Percentiles rank a stretch among this genome's conserved stretches.
Evolutionary conservation across 345 rosid genomes (phyloP).

Genomic region (Citrus sinensis): DVS_A1.0 CM039164.1:25575501-25576000

Average conservation of each 20-base stretch:
- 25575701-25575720: slow-evolving; percentile 94
- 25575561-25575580: not conserved
- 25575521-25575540: not conserved
- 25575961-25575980: slow-evolving; percentile 85
- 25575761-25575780: slow-evolving; percentile 61
- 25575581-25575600: not conserved
- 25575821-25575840: slow-evolving; percentile 7
- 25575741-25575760: slow-evolving; percentile 57
- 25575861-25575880: slow-evolving; percentile 4
- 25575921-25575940: slow-evolving; percentile 87
- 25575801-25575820: slow-evolving; percentile 37
- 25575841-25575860: slow-evolving; percentile 11
- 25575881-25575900: slow-evolving; percentile 57
- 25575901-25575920: slow-evolving; percentile 80
- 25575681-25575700: slow-evolving; percentile 95
- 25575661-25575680: not conserved
- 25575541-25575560: not conserved
- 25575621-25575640: not conserved
- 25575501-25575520: not conserved
- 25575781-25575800: slow-evolving; percentile 86
- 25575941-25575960: slow-evolving; percentile 83
- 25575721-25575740: slow-evolving; percentile 93
- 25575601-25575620: too few relatives aligned
- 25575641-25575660: not conserved
- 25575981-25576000: slow-evolving; percentile 52